Conservation (phyloP, 2,329 filamentous ascomycete genomes). For the Saccharata proteae region DNA sequence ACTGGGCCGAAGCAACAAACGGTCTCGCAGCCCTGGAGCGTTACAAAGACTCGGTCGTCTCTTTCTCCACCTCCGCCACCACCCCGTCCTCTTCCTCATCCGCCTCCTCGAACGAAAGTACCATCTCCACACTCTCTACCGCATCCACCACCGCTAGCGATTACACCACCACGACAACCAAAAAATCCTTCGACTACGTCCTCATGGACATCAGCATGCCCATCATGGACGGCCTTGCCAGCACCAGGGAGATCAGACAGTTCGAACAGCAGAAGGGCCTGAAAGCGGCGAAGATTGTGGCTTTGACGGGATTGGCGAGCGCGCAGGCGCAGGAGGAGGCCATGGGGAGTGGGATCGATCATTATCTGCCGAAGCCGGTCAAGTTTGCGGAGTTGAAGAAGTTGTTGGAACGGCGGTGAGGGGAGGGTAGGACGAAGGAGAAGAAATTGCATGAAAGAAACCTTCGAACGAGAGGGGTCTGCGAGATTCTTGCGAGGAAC, state of each 20-base stretch:
- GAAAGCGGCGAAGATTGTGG: conserved; percentile 36
- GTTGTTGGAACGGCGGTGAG: conserved; percentile 19
- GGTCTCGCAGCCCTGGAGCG: conserved; percentile 24
- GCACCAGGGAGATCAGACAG: conserved; percentile 37
- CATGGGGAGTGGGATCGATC: conserved; percentile 40
- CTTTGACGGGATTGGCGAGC: conserved; percentile 41
- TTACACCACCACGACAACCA: conserved; percentile 13
- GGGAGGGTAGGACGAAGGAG: too few relatives aligned
- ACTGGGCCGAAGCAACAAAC: conserved; percentile 21
- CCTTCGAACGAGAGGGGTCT: conserved; percentile 17
- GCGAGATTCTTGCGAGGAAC: too few relatives aligned
- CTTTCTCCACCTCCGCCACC: too few relatives aligned
- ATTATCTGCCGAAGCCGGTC: conserved; percentile 44
- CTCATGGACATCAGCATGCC: conserved; percentile 46
- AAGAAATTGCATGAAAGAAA: conserved; percentile 18
- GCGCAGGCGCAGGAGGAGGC: conserved; percentile 38
- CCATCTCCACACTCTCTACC: background rate
- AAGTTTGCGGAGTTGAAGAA: conserved; percentile 31
- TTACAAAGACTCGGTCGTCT: conserved; percentile 13
- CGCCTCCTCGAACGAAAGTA: conserved; percentile 6
- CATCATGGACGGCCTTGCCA: conserved; percentile 39
- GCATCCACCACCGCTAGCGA: conserved; percentile 7
- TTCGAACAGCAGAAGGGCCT: conserved; percentile 32
- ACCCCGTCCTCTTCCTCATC: too few relatives aligned
- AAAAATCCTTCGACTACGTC: conserved; percentile 17